Conservation (phyloP, 441 rosid species). For the Erodium texanum region DNA sequence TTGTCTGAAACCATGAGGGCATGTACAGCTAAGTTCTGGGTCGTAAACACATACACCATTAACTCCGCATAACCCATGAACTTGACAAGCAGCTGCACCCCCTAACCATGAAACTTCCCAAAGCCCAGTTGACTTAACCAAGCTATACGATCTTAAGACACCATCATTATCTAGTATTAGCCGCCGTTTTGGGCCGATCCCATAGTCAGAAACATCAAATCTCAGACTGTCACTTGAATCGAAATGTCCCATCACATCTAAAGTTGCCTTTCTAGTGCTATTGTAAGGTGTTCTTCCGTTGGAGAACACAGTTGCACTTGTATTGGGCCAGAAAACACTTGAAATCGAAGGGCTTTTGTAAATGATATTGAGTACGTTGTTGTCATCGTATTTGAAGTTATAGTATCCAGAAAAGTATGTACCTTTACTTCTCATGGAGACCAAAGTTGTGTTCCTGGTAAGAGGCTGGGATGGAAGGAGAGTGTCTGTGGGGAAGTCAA, state of each 20-base stretch:
- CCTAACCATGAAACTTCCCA: constrained; percentile 24
- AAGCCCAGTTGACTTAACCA: constrained; percentile 14
- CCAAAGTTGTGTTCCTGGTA: constrained; percentile 17
- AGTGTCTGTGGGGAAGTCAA: constrained; percentile 22
- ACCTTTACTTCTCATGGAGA: constrained; percentile 17
- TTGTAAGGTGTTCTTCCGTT: constrained; percentile 21
- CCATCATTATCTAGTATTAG: constrained; percentile 25
- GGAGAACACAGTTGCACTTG: not conserved
- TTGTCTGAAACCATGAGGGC: constrained; percentile 19
- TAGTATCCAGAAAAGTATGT: constrained; percentile 21
- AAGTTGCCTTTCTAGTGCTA: constrained; percentile 20
- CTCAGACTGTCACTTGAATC: constrained; percentile 15
- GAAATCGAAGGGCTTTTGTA: constrained; percentile 21
- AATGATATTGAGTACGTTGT: constrained; percentile 16
- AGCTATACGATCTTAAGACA: constrained; percentile 20
- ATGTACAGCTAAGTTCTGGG: constrained; percentile 14
- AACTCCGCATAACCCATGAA: constrained; percentile 24
- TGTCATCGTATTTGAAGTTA: constrained; percentile 21
- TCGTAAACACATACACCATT: constrained; percentile 16
- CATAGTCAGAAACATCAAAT: constrained; percentile 23
- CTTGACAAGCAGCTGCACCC: constrained; percentile 16
- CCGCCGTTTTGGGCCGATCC: constrained; percentile 17
- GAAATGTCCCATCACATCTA: constrained; percentile 18
- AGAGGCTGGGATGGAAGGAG: constrained; percentile 21
- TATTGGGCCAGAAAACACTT: constrained; percentile 21